phyloP scores from a whole-genome alignment of 2,329 filamentous ascomycete genomes.

The Chaetomiaceae sp. region DNA sequence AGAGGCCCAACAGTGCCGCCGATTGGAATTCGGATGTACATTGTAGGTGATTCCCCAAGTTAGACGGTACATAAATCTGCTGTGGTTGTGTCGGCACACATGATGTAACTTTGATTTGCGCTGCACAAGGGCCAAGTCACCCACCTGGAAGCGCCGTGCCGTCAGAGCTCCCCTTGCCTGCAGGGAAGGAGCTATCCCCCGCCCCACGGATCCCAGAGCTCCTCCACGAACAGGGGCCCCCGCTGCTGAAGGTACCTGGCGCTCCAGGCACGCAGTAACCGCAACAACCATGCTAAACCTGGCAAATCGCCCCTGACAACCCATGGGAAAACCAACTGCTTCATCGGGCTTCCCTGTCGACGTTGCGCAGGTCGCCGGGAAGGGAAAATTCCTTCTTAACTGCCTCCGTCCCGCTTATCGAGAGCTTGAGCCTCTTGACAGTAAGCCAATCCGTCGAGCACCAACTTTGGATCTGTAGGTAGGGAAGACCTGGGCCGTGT shows the following conservation, averaged over 20 bases:
- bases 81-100: neutral
- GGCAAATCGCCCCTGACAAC: slow-evolving; percentile 30
- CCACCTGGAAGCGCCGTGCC: slow-evolving; percentile 22
- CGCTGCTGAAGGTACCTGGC: slow-evolving; percentile 16
- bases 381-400: slow-evolving; percentile 28
- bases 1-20: slow-evolving; percentile 6
- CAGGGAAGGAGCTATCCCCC: slow-evolving; percentile 24
- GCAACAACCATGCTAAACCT: slow-evolving; percentile 17
- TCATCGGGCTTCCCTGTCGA: slow-evolving; percentile 28
- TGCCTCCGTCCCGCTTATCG: slow-evolving; percentile 10
- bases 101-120: slow-evolving; percentile 19
- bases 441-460: slow-evolving; percentile 4
- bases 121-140: slow-evolving; percentile 11
- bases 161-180: slow-evolving; percentile 14
- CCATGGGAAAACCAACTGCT: slow-evolving; percentile 24
- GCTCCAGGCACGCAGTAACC: slow-evolving; percentile 18
- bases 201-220: slow-evolving; percentile 18
- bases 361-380: slow-evolving; percentile 17
- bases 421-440: neutral
- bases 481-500: neutral
- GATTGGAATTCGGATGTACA: slow-evolving; percentile 7
- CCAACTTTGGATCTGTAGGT: slow-evolving; percentile 15
- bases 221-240: slow-evolving; percentile 16
- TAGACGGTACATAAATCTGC: slow-evolving; percentile 7
- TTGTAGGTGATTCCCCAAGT: neutral